A percentile compares a stretch with the other conserved stretches of the same genome.
These are phyloP conservation scores for Clonostachys byssicola DNA, from an alignment of 2,329 filamentous ascomycete genomes.

Conservation along the genomic window DNA sequence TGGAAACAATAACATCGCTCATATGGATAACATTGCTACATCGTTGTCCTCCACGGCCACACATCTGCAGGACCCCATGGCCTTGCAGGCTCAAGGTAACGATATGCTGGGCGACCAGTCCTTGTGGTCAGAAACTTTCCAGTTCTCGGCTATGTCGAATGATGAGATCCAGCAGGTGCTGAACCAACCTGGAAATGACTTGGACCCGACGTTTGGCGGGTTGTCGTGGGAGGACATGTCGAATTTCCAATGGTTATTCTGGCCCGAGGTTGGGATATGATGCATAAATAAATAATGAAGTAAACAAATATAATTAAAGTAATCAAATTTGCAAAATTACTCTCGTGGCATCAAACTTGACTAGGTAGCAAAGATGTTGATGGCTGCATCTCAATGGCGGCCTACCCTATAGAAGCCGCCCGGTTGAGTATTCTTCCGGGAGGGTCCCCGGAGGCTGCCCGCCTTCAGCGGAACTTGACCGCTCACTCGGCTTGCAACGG, in stretches of 20 bases:
- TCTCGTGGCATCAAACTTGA: too few species aligned
- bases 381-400: too few species aligned
- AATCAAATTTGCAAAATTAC: too few species aligned
- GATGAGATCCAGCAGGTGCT: constrained; percentile 64
- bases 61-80: too few species aligned
- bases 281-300: background rate
- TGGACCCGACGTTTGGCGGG: constrained; percentile 50
- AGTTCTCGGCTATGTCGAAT: constrained; percentile 67
- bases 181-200: constrained; percentile 56
- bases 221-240: constrained; percentile 56
- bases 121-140: constrained; percentile 46
- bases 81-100: too few species aligned
- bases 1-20: background rate
- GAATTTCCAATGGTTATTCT: constrained; percentile 53
- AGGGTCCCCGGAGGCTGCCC: too few species aligned
- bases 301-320: background rate
- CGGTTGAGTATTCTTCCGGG: too few species aligned
- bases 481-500: too few species aligned
- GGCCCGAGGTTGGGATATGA: constrained; percentile 36
- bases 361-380: too few species aligned
- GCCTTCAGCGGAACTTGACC: too few species aligned
- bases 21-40: background rate
- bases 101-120: constrained; percentile 1
- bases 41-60: too few species aligned
- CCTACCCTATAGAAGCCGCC: too few species aligned